These are phyloP conservation scores for Phytophthora pinifolia DNA, from an alignment of 352 stramenopile species.

Conservation along the genomic window DNA sequence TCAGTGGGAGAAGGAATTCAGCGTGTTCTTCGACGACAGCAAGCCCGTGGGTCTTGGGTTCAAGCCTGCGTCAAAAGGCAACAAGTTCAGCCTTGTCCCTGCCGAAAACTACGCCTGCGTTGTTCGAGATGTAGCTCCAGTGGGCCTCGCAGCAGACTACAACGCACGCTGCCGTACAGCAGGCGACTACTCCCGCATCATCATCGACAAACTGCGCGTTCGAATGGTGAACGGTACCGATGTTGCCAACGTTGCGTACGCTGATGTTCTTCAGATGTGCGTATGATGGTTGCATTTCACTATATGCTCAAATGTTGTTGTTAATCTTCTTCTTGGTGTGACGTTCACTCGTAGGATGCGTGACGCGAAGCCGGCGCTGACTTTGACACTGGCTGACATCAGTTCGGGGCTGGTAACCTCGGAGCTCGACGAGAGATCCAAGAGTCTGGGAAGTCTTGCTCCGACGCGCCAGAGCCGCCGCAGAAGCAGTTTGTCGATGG, in stretches of 20 bases:
- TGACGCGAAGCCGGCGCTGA: slow-evolving; percentile 37
- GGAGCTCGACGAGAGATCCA: slow-evolving; percentile 19
- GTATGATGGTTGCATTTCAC: background rate
- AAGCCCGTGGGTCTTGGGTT: slow-evolving; percentile 57
- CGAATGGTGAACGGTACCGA: slow-evolving; percentile 51
- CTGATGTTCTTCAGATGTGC: slow-evolving; percentile 49
- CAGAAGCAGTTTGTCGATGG: slow-evolving; percentile 31
- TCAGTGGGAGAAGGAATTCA: slow-evolving; percentile 58
- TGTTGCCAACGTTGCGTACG: slow-evolving; percentile 37
- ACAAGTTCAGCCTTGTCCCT: slow-evolving; percentile 12
- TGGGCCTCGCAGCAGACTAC: slow-evolving; percentile 50
- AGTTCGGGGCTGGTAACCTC: slow-evolving; percentile 11
- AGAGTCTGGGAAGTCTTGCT: slow-evolving; percentile 21
- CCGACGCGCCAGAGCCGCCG: slow-evolving; percentile 15
- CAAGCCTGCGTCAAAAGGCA: slow-evolving; percentile 14
- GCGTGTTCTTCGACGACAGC: slow-evolving; percentile 52
- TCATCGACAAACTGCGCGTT: slow-evolving; percentile 39
- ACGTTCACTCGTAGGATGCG: slow-evolving; percentile 38
- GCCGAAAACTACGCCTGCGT: slow-evolving; percentile 40
- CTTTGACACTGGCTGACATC: slow-evolving; percentile 48
- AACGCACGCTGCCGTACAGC: slow-evolving; percentile 43
- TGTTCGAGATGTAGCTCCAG: slow-evolving; percentile 40
- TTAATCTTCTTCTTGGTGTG: background rate
- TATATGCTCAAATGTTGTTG: background rate
- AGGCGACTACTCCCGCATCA: slow-evolving; percentile 53